These are phyloP conservation scores for Kluyveromyces siamensis DNA, from an alignment of 805 yeast genomes.

Conservation along the genomic window DNA sequence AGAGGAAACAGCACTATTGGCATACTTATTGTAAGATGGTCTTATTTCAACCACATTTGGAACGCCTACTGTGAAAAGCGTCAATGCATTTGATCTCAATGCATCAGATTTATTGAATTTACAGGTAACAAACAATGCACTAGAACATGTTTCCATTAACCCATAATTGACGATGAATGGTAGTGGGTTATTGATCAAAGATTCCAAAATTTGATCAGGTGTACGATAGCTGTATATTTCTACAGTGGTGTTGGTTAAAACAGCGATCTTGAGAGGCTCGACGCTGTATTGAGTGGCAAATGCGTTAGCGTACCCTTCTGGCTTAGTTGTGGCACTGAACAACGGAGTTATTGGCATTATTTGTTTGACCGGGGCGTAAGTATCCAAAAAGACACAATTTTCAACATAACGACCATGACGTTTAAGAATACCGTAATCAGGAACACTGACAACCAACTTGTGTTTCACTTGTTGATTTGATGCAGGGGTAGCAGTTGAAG, in stretches of 20 bases:
- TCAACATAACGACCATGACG: conserved; percentile 64
- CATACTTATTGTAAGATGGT: conserved; percentile 31
- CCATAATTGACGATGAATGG: conserved; percentile 75
- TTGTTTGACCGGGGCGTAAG: conserved; percentile 57
- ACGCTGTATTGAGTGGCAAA: conserved; percentile 78
- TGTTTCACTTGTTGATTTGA: conserved; percentile 15
- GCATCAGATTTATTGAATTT: conserved; percentile 54
- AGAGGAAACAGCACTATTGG: conserved; percentile 22
- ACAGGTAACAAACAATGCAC: conserved; percentile 77
- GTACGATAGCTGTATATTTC: conserved; percentile 69
- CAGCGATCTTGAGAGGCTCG: conserved; percentile 63
- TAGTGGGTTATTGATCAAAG: conserved; percentile 59
- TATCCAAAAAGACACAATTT: conserved; percentile 67
- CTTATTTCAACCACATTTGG: conserved; percentile 36
- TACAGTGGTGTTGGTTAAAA: conserved; percentile 72
- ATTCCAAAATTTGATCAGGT: conserved; percentile 68
- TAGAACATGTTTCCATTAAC: conserved; percentile 80
- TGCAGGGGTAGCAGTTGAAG: background rate
- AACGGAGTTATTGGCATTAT: conserved; percentile 62
- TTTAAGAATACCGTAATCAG: conserved; percentile 79
- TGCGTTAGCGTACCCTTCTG: conserved; percentile 76
- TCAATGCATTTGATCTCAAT: conserved; percentile 35
- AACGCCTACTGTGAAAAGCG: conserved; percentile 34
- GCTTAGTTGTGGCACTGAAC: conserved; percentile 63
- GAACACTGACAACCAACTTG: conserved; percentile 62